Base-by-base conservation (phyloP, 2,329 filamentous ascomycete genomes). In the Exophiala dermatitidis region DNA sequence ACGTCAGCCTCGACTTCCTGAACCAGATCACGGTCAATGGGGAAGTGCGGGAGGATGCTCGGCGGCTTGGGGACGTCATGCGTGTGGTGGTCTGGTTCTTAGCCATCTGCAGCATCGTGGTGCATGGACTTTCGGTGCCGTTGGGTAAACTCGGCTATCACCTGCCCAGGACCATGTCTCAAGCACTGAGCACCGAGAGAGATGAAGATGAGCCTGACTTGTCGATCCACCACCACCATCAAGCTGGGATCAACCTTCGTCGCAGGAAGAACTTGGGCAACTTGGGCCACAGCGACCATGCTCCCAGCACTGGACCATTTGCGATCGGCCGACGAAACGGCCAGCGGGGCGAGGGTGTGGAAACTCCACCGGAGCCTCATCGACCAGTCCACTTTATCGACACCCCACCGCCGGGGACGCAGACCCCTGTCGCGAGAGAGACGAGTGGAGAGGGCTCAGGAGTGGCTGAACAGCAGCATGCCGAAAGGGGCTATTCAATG, bases 51-150 rank as follows among this genome's bases (percentile, higher is more conserved):
- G 73, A 77, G 34, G 88, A 94, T 65, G 84, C 88, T 0, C 69
- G 72, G 32, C 71, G 78, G 5, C 71, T 95, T 1, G 75, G 74
- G 3, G 86, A 94, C 58, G 76, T 81, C 0, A 78, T 88, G 48
- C 76, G 75, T 1, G 75, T 91, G 0, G 80, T 95, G 0, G 84
- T 95, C 12, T 95, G 90, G 90, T 95, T 95, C 64, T 70, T 95
- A 48, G 78, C 82, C 5, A 82, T 93, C 19, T 91, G 86, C 70
- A 93, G 87, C 60, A 84, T 95, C 55, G 86, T 90, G 72, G 76
- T 53, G 10, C 56, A 62, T 83, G 83, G 72, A 90, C 74, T 95
- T 1, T 89, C 83, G 46, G 88, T 95, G 9, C 89, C 90, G 0
- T 68, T 93, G 2, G 74, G 71, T 28, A 75, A 75, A 62, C 67